Percentiles rank a stretch among this genome's conserved stretches.
These are phyloP conservation scores for Symbiodinium pilosum DNA, from an alignment of 73 alveolate genomes.

Conservation along the genomic window DNA sequence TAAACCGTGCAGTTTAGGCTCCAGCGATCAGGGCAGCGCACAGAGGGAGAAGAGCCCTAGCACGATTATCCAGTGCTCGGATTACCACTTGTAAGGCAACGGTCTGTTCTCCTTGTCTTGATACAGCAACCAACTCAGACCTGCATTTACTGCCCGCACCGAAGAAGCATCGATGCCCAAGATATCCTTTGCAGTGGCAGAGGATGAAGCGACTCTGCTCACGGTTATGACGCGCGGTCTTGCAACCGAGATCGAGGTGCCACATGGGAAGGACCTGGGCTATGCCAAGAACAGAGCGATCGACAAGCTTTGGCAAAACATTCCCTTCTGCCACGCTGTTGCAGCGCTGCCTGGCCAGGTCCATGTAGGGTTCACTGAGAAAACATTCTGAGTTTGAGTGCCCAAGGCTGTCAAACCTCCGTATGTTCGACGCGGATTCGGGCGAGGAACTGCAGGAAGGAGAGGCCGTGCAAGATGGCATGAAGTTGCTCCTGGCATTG, in stretches of 20 bases:
- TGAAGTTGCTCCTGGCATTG: conserved; percentile 60
- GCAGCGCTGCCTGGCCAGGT: conserved; percentile 31
- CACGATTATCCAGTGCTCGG: too few species aligned
- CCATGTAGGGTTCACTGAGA: too few species aligned
- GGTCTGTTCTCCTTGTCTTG: not conserved
- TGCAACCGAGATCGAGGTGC: conserved; percentile 74
- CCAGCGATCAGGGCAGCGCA: not conserved
- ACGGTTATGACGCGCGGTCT: conserved; percentile 76
- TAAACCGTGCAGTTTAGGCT: too few species aligned
- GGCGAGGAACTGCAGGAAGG: conserved; percentile 48
- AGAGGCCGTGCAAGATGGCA: conserved; percentile 19
- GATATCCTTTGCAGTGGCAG: conserved; percentile 62
- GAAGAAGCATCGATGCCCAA: conserved; percentile 37
- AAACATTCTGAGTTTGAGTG: not conserved
- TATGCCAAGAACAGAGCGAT: conserved; percentile 79
- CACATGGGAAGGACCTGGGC: conserved; percentile 51
- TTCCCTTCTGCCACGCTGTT: conserved; percentile 90
- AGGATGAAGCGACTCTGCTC: conserved; percentile 72
- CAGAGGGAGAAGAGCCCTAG: too few species aligned
- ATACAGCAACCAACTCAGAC: not conserved
- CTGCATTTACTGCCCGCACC: too few species aligned
- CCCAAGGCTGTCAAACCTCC: conserved; percentile 45
- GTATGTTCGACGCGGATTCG: conserved; percentile 28
- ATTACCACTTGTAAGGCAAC: too few species aligned
- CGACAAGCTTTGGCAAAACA: conserved; percentile 72